Percentiles rank a stretch among this genome's conserved stretches.
These are phyloP conservation scores for Solanum piurae DNA, from an alignment of 257 asterid genomes.

Conservation along the genomic window DNA sequence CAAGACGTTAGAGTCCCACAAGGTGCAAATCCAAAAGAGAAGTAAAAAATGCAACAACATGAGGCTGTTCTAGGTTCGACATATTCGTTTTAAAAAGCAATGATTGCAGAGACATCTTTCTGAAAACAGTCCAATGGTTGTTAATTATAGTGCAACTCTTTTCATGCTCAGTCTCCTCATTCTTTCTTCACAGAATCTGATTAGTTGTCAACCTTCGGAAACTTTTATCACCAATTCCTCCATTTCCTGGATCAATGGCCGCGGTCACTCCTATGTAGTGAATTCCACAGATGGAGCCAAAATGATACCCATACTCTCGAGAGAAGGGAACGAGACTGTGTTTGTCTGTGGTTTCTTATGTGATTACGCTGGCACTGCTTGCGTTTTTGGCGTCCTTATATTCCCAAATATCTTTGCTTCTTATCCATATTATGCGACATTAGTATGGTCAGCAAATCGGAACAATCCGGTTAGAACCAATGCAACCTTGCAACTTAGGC, in stretches of 20 bases:
- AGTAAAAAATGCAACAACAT: no score
- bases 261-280: neutral
- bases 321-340: neutral
- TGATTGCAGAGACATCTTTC: no score
- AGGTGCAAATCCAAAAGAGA: no score
- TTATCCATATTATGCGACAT: neutral
- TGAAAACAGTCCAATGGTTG: neutral
- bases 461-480: neutral
- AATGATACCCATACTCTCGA: neutral
- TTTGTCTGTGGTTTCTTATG: neutral
- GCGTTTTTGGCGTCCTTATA: neutral
- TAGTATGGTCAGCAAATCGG: conserved; percentile 8
- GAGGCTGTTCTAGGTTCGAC: no score
- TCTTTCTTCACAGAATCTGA: neutral
- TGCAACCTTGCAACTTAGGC: neutral
- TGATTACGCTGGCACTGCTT: neutral
- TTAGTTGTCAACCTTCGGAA: neutral
- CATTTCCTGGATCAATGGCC: neutral
- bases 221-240: neutral
- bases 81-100: no score
- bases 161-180: neutral
- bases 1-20: no score
- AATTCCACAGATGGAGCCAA: neutral
- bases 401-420: accelerated
- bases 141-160: neutral